Conservation (phyloP, 2,329 filamentous ascomycete species). For the Colletotrichum tofieldiae region DNA sequence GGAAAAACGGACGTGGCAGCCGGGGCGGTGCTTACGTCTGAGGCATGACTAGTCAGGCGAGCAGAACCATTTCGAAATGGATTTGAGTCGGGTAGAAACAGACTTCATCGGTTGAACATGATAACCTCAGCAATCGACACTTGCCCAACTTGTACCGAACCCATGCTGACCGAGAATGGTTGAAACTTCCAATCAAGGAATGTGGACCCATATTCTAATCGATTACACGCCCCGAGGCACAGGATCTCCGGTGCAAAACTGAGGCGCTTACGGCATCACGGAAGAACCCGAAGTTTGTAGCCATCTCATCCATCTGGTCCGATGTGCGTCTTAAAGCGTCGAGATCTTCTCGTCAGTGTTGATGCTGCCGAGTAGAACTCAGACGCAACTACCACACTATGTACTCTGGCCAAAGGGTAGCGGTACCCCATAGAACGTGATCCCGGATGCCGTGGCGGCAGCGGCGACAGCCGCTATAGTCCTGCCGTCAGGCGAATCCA, state of each 20-base stretch:
- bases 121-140: background rate
- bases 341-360: background rate
- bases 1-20: conserved; percentile 28
- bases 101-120: no score
- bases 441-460: no score
- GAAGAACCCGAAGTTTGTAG: background rate
- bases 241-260: background rate
- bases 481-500: no score
- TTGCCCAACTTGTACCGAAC: no score
- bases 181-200: background rate
- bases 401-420: no score
- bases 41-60: background rate
- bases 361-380: no score
- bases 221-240: no score
- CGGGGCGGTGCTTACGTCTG: conserved; percentile 9
- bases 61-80: background rate
- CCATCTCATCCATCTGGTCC: background rate
- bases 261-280: background rate
- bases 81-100: background rate
- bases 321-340: background rate
- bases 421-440: background rate
- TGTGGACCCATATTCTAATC: background rate
- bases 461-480: background rate
- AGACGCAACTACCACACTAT: background rate
- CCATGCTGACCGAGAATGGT: background rate